Base-by-base conservation (phyloP, 2,329 filamentous ascomycete genomes). In the Xylariaceae sp. region DNA sequence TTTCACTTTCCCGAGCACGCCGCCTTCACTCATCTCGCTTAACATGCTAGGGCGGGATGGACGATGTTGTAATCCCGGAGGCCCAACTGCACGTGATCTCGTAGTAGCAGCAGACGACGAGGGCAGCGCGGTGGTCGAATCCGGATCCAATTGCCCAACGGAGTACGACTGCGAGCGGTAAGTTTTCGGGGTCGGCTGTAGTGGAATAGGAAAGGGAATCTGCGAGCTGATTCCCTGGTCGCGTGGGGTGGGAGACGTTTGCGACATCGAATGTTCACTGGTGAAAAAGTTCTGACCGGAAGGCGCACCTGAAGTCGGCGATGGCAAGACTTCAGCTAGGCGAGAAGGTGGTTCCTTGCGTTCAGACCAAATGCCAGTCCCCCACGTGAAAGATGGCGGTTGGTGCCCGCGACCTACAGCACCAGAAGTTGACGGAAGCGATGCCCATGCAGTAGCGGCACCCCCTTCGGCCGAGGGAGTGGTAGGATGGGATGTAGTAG, bases 111-210 rank as follows among this genome's bases (percentile, higher is more conserved):
- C 75, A 2, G 81, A 74, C 3, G 82, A 76, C 2, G 80, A 72
- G 58, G 73, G 76, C 72, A 80, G 74, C 11, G 75, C 67, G 2
- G 68, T 69, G 11, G 75, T 68, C 1, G 75, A 75, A 60, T 93
- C 89, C 0, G 87, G 82, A 56, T 96, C 92, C 62, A 92, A 79
- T 72, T 97, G 92, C 3, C 92, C 92, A 52, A 96, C 93, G 0
- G 93, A 97, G 74, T 97, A 97, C 3, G 94, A 97, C 73, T 97
- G 91, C 4, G 94, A 99, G 49, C 94, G 87, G 68, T 96, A 94
- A 1, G 90, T 92, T 74, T 97, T 97, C 1, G 90, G 90, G 0
- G 90, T 94, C 0, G 93, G 92, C 64, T 96, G 90, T 17, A 96
- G 80, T 3, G 92, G 92, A 65, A 96, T 95, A 5, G 89, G 83